Evolutionary conservation across 2,329 filamentous ascomycete species (phyloP).

Genomic region (Fusarium circinatum): DNA sequence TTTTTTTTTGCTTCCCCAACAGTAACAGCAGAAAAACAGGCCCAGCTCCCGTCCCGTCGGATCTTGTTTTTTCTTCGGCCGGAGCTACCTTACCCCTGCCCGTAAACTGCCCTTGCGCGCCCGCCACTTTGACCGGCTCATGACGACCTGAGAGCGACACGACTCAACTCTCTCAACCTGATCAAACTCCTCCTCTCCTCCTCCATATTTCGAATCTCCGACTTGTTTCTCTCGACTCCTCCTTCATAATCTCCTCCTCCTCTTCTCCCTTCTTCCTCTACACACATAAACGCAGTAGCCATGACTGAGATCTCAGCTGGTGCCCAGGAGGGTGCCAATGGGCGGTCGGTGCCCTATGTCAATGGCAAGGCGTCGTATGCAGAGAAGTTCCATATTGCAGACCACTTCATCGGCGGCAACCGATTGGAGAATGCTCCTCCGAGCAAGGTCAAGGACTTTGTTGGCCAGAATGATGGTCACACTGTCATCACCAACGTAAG

Average conservation of each 20-base stretch:
- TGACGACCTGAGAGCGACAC: conserved; percentile 44
- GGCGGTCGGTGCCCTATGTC: conserved; percentile 61
- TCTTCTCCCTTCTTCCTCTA: conserved; percentile 2
- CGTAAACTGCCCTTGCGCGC: conserved; percentile 28
- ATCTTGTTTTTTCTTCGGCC: conserved; percentile 36
- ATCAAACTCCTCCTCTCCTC: conserved; percentile 31
- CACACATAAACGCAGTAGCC: conserved; percentile 44
- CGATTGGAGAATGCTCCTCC: conserved; percentile 82
- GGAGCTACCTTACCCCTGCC: conserved; percentile 45
- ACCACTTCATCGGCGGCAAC: conserved; percentile 98
- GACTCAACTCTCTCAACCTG: conserved; percentile 19
- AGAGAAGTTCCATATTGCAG: conserved; percentile 82
- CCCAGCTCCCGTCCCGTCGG: conserved; percentile 11
- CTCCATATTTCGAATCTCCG: conserved; percentile 15
- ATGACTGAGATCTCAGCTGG: conserved; percentile 62
- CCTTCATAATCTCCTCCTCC: conserved; percentile 21
- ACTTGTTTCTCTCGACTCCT: conserved; percentile 26
- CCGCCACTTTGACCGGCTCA: conserved; percentile 40
- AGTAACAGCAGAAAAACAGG: conserved; percentile 26
- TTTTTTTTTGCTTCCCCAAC: conserved; percentile 32
- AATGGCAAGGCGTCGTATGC: conserved; percentile 76
- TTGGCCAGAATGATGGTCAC: conserved; percentile 87
- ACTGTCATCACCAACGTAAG: conserved; percentile 98
- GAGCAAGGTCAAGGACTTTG: conserved; percentile 95
- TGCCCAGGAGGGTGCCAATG: conserved; percentile 55